phyloP scores from a whole-genome alignment of 257 asterid species.

The Fraxinus quadrangulata region DNA sequence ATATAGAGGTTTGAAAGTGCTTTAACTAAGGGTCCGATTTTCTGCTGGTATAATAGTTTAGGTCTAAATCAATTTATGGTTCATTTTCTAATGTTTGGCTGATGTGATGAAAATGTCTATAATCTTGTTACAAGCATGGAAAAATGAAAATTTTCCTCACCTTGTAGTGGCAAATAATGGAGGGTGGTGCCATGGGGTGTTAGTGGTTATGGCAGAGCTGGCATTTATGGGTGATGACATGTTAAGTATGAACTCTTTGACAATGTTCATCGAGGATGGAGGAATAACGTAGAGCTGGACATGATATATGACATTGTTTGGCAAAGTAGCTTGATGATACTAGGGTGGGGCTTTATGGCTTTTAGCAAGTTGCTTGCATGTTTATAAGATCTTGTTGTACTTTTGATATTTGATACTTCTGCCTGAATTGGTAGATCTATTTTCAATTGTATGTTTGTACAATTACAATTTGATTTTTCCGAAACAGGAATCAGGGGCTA shows the following conservation, averaged over 20 bases:
- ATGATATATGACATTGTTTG: not conserved
- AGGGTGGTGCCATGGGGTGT: not conserved
- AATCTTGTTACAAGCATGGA: not conserved
- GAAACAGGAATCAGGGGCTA: constrained; percentile 51
- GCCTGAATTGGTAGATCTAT: constrained; percentile 1
- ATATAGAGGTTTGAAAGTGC: not conserved
- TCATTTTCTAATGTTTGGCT: not conserved
- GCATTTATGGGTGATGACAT: not conserved
- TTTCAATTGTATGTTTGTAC: not conserved
- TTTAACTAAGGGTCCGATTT: not conserved
- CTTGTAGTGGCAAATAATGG: not conserved
- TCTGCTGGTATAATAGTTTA: not conserved
- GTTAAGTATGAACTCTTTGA: not conserved
- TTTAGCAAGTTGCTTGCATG: constrained; percentile 4
- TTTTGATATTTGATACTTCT: not conserved
- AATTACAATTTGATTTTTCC: constrained; percentile 16
- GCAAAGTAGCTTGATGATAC: constrained; percentile 4
- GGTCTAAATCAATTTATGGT: not conserved
- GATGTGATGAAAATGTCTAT: not conserved
- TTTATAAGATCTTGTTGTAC: not conserved
- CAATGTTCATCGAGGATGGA: not conserved
- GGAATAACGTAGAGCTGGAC: not conserved
- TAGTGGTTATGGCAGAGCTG: not conserved
- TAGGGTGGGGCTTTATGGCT: not conserved
- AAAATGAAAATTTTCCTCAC: not conserved